Percentiles rank a stretch among this genome's conserved stretches.
phyloP scores from a whole-genome alignment of 371 early-diverging fungal genomes.

The Conidiobolus incongruus region DNA sequence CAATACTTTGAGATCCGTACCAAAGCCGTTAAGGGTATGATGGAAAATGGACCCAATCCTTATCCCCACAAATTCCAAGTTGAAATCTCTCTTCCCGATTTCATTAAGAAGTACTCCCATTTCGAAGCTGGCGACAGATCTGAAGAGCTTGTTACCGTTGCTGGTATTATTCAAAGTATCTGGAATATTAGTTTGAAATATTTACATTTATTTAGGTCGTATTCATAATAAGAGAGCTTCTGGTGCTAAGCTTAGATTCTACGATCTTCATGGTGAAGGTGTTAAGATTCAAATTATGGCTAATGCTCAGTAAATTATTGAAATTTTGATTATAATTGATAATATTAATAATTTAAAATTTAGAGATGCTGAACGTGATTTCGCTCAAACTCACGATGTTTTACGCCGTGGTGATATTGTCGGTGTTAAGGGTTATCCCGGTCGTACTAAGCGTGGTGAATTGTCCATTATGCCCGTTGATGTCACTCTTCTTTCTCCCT shows the following conservation, averaged over 20 bases:
- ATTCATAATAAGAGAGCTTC: slow-evolving; percentile 69
- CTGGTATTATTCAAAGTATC: slow-evolving; percentile 22
- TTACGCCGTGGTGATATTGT: slow-evolving; percentile 7
- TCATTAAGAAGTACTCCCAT: slow-evolving; percentile 55
- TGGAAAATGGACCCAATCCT: slow-evolving; percentile 57
- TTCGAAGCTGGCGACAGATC: slow-evolving; percentile 48
- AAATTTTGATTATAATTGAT: not conserved
- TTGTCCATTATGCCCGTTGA: slow-evolving; percentile 69
- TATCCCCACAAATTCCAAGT: slow-evolving; percentile 98
- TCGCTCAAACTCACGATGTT: slow-evolving; percentile 49
- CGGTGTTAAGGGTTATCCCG: slow-evolving; percentile 50
- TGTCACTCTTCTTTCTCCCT: slow-evolving; percentile 78
- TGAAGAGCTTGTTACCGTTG: slow-evolving; percentile 46
- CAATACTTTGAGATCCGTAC: slow-evolving; percentile 95
- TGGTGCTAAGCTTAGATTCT: slow-evolving; percentile 81
- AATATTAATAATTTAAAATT: too few species aligned
- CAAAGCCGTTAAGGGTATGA: slow-evolving; percentile 57
- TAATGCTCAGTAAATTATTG: slow-evolving; percentile 17
- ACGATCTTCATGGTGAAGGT: slow-evolving; percentile 87
- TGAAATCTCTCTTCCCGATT: slow-evolving; percentile 54
- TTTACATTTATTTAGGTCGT: slow-evolving; percentile 15
- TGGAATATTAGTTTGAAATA: slow-evolving; percentile 9
- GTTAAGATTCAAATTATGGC: slow-evolving; percentile 92
- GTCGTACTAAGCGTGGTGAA: slow-evolving; percentile 90
- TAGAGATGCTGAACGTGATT: slow-evolving; percentile 50